Conservation (phyloP, 345 rosid species). For the Euphorbia lathyris region DNA sequence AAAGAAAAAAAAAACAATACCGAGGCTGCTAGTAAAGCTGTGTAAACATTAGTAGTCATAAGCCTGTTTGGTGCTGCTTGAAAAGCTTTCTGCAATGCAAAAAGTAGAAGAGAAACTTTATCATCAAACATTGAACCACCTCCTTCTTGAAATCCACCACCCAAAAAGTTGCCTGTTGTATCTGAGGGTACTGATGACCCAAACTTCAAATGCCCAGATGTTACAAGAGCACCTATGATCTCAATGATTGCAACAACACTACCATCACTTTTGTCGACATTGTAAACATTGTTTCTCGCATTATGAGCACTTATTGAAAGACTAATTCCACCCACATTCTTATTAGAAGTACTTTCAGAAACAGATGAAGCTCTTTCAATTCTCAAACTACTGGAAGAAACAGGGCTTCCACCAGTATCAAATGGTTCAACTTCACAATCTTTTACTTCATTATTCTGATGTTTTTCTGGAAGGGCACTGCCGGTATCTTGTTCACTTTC, state of each 20-base stretch:
- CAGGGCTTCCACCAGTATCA: conserved; percentile 31
- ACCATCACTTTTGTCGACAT: conserved; percentile 84
- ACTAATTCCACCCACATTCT: conserved; percentile 89
- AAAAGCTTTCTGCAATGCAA: conserved; percentile 88
- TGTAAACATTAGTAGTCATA: conserved; percentile 77
- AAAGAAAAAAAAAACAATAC: conserved; percentile 33
- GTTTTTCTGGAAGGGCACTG: conserved; percentile 31
- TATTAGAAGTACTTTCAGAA: conserved; percentile 51
- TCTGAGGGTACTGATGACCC: conserved; percentile 55
- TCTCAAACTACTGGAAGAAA: conserved; percentile 35
- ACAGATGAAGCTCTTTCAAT: conserved; percentile 58
- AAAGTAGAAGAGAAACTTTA: conserved; percentile 85
- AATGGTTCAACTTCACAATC: conserved; percentile 38
- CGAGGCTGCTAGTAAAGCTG: conserved; percentile 94
- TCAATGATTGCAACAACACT: conserved; percentile 86
- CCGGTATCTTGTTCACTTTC: conserved; percentile 38
- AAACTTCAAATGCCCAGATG: conserved; percentile 72
- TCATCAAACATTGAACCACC: conserved; percentile 92
- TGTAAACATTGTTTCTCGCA: conserved; percentile 94
- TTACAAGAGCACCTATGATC: conserved; percentile 76
- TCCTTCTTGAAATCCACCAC: conserved; percentile 64
- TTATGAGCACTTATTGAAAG: conserved; percentile 90
- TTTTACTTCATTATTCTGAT: conserved; percentile 38
- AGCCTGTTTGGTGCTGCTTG: conserved; percentile 93
- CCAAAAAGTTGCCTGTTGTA: conserved; percentile 53